Percentiles rank a stretch among this genome's conserved stretches.
These are phyloP conservation scores for Anthracocystis setariae DNA, from an alignment of 1,284 basidiomycete species.

Conservation along the genomic window DNA sequence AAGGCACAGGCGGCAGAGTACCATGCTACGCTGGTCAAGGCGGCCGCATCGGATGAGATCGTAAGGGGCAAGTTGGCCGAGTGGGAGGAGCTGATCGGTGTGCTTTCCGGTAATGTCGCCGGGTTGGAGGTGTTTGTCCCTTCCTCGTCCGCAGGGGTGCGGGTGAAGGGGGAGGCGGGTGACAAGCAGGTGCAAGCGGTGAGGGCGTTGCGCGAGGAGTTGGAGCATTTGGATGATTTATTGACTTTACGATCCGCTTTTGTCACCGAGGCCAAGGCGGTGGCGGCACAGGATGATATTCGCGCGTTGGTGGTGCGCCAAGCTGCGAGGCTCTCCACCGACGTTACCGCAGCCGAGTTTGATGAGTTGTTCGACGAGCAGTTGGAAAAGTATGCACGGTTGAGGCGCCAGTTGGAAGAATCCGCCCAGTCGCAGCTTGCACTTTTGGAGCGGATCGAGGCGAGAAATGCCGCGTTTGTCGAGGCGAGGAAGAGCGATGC, in stretches of 20 bases:
- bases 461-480: conserved; percentile 80
- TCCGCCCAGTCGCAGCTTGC: conserved; percentile 75
- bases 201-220: conserved; percentile 77
- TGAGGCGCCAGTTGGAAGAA: conserved; percentile 75
- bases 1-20: conserved; percentile 49
- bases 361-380: conserved; percentile 83
- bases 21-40: conserved; percentile 49
- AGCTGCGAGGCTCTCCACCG: conserved; percentile 71
- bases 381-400: conserved; percentile 82
- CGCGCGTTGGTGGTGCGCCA: conserved; percentile 77
- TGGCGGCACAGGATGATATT: conserved; percentile 80
- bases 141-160: conserved; percentile 17
- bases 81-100: conserved; percentile 43
- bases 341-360: conserved; percentile 71
- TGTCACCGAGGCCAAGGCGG: conserved; percentile 75
- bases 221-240: conserved; percentile 84
- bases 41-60: conserved; percentile 50
- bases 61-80: conserved; percentile 70
- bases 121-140: conserved; percentile 41
- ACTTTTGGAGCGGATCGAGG: conserved; percentile 78
- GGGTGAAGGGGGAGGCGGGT: conserved; percentile 10
- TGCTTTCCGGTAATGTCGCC: conserved; percentile 19
- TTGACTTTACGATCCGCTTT: conserved; percentile 71
- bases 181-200: conserved; percentile 57
- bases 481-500: conserved; percentile 82